These are phyloP conservation scores for Oxyria digyna DNA, from an alignment of 148 eudicot species.

Conservation along the genomic window DNA sequence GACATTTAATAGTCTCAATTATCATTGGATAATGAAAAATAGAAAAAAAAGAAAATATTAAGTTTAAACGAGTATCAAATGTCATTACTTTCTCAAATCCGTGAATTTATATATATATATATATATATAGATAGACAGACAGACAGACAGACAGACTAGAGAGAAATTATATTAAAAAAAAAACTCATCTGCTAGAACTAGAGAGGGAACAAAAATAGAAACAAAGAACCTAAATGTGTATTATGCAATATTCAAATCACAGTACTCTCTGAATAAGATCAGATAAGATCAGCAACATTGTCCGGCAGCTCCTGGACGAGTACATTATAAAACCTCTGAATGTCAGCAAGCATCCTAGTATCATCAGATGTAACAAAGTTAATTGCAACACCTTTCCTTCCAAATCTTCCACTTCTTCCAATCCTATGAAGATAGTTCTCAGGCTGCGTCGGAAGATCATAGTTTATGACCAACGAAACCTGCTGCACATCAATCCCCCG, in stretches of 20 bases:
- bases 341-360: constrained; percentile 33
- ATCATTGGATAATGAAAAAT: too few species aligned
- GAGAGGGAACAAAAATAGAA: neutral
- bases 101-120: too few species aligned
- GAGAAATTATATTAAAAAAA: neutral
- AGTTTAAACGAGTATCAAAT: too few species aligned
- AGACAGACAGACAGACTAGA: too few species aligned
- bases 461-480: constrained; percentile 41
- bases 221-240: neutral
- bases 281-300: constrained; percentile 36
- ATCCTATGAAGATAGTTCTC: constrained; percentile 41
- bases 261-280: neutral
- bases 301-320: constrained; percentile 33
- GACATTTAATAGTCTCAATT: too few species aligned
- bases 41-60: too few species aligned
- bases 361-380: constrained; percentile 37
- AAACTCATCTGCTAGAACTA: neutral
- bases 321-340: constrained; percentile 41
- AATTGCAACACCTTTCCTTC: too few species aligned
- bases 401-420: constrained; percentile 36
- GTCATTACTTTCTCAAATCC: too few species aligned
- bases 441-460: constrained; percentile 38
- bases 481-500: constrained; percentile 46
- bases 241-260: neutral
- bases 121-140: too few species aligned